A percentile compares a stretch with the other conserved stretches of the same genome.
These are phyloP conservation scores for Paramecium biaurelia DNA, from an alignment of 73 alveolate genomes.

Conservation along the genomic window DNA sequence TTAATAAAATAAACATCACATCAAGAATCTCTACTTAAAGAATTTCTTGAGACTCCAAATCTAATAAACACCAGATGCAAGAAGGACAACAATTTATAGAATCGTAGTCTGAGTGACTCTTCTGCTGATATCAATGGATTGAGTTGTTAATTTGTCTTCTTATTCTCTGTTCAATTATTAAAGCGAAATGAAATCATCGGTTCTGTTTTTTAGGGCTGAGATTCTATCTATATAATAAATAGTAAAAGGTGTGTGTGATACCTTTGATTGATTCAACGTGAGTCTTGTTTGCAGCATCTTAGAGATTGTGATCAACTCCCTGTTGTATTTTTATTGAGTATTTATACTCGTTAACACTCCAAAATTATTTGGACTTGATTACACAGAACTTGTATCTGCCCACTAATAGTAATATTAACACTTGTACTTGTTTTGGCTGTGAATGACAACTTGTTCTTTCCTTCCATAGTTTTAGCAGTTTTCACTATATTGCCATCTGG, in stretches of 20 bases:
- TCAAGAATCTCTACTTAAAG: constrained; percentile 42
- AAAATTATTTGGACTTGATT: background rate
- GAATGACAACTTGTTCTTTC: constrained; percentile 42
- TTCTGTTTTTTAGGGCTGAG: background rate
- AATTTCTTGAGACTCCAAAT: constrained; percentile 34
- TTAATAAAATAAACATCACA: constrained; percentile 31
- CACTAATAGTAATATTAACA: background rate
- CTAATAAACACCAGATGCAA: constrained; percentile 18
- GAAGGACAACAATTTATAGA: background rate
- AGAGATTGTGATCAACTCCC: background rate
- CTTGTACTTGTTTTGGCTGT: constrained; percentile 30
- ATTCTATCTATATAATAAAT: background rate
- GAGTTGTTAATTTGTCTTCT: constrained; percentile 44
- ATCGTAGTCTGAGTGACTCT: constrained; percentile 46
- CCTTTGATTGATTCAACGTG: constrained; percentile 28
- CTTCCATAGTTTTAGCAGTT: background rate
- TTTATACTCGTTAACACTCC: constrained; percentile 42
- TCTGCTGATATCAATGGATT: background rate
- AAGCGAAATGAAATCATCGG: constrained; percentile 25
- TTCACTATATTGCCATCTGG: constrained; percentile 5
- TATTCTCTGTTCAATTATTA: constrained; percentile 34
- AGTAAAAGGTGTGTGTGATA: background rate
- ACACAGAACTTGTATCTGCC: constrained; percentile 45
- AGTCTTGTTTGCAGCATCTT: constrained; percentile 39
- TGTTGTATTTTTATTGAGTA: constrained; percentile 14